Evolutionary conservation across 2,329 filamentous ascomycete species (phyloP), one percentile per base, ranked within the genome.

Genomic region (Ophiostoma quercus): DNA sequence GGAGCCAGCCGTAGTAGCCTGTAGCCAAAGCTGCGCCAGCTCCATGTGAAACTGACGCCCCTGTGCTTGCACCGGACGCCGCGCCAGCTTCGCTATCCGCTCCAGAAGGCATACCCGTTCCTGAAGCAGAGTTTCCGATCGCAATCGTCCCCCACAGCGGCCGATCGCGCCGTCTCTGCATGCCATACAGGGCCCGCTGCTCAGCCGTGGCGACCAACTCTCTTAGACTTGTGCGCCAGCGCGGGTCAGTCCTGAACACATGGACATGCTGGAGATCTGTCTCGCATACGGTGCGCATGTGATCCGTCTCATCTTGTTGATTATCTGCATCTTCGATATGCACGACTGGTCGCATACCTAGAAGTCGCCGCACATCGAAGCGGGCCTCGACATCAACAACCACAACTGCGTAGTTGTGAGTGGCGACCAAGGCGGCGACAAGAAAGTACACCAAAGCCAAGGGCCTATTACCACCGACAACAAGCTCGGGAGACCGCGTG

Each of bases 81-180:
- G 12, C 22, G 5, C 25, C 57, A 19, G 60, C 29, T 29, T 63
- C 29, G 14, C 6, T 14, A 76, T 73, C 67, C 9, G 32, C 16
- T 11, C 16, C 16, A 37, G 8, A 11, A 19, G 32, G 32, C 32
- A 34, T n/a, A 22, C 32, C 43, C 2, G 47, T 47, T 5, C 39
- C 43, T 2, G 54, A 25, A 1, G 66, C 71, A n/a, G 76, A 73
- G 0, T 80, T 80, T 11, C 83, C 84, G 54, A 87, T 73, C 5
- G 87, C 81, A 34, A 88, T 74, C 1, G 84, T 85, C n/a, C 86
- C 85, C 85, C 86, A 88, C 82, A 83, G 86, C 71, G 82, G 80
- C 3, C 85, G 80, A 34, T 74, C 76, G 5, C 79, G 78, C 72
- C 83, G 86, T 51, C 74, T 75, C 71, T 80, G 79, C 7, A 75